Evolutionary conservation across 768 basidiomycete species (phyloP).

Genomic region (Pleurotus djamor): DNA sequence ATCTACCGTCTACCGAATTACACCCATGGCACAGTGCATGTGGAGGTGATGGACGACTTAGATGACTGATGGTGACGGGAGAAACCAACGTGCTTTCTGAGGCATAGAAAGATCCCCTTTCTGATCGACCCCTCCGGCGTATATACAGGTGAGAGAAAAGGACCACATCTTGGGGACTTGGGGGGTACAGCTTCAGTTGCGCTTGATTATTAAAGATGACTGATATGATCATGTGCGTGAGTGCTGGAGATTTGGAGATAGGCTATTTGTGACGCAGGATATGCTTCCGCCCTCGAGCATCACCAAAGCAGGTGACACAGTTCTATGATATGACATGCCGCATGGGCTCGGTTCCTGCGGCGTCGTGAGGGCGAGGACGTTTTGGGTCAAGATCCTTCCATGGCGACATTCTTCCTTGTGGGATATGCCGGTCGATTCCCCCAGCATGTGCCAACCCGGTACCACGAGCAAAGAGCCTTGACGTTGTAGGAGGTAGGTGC

Average conservation of each 20-base stretch:
- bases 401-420: not conserved
- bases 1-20: not conserved
- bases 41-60: not conserved
- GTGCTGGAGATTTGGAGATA: not conserved
- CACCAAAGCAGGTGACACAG: not conserved
- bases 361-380: not conserved
- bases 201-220: no score
- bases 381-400: slow-evolving; percentile 1
- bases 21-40: not conserved
- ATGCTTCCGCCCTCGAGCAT: slow-evolving; percentile 4
- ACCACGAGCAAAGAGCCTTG: no score
- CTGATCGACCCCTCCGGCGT: slow-evolving; percentile 1
- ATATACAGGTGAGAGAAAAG: not conserved
- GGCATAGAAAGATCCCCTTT: not conserved
- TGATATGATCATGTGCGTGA: not conserved
- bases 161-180: no score
- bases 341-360: slow-evolving; percentile 8
- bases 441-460: not conserved
- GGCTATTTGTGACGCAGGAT: slow-evolving; percentile 6
- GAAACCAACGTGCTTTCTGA: not conserved
- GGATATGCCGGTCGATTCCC: not conserved
- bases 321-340: not conserved
- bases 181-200: no score
- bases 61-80: not conserved
- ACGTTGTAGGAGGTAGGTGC: no score